A percentile compares a stretch with the other conserved stretches of the same genome.
Evolutionary conservation across 805 yeast species (phyloP).

Genomic region (Priceomyces medius): DNA sequence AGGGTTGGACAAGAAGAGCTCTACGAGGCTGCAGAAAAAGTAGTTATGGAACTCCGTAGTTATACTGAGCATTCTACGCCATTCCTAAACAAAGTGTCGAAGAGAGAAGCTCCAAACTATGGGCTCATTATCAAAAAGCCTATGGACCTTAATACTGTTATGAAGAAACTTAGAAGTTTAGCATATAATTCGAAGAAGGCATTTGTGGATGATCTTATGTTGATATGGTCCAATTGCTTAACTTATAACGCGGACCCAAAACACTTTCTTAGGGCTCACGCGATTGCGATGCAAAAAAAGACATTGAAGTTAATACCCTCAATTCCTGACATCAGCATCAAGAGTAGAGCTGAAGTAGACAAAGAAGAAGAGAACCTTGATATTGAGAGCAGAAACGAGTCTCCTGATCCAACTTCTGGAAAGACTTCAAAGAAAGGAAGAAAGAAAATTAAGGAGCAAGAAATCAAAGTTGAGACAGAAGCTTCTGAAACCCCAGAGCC

Average conservation of each 20-base stretch:
- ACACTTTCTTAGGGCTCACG: conserved; percentile 87
- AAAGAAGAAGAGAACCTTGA: conserved; percentile 49
- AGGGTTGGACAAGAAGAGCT: conserved; percentile 95
- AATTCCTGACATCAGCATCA: conserved; percentile 83
- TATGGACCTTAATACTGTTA: conserved; percentile 93
- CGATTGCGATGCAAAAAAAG: conserved; percentile 93
- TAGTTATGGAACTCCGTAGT: conserved; percentile 82
- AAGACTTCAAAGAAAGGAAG: conserved; percentile 42
- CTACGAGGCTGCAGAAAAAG: conserved; percentile 96
- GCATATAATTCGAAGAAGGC: conserved; percentile 83
- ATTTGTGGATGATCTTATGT: conserved; percentile 92
- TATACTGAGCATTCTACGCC: conserved; percentile 97
- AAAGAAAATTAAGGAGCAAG: conserved; percentile 33
- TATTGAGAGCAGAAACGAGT: conserved; percentile 19
- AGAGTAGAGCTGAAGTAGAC: conserved; percentile 72
- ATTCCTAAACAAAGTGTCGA: conserved; percentile 91
- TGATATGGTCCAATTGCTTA: conserved; percentile 93
- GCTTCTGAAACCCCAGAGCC: conserved; percentile 18
- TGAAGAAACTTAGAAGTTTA: conserved; percentile 80
- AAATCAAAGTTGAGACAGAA: conserved; percentile 29
- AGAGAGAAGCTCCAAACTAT: conserved; percentile 97
- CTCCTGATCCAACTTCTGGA: conserved; percentile 29
- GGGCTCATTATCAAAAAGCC: conserved; percentile 87
- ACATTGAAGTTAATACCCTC: conserved; percentile 72
- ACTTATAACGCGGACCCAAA: conserved; percentile 93